phyloP scores from a whole-genome alignment of 495 filamentous ascomycete species.

The Cetradonia linearis region DNA sequence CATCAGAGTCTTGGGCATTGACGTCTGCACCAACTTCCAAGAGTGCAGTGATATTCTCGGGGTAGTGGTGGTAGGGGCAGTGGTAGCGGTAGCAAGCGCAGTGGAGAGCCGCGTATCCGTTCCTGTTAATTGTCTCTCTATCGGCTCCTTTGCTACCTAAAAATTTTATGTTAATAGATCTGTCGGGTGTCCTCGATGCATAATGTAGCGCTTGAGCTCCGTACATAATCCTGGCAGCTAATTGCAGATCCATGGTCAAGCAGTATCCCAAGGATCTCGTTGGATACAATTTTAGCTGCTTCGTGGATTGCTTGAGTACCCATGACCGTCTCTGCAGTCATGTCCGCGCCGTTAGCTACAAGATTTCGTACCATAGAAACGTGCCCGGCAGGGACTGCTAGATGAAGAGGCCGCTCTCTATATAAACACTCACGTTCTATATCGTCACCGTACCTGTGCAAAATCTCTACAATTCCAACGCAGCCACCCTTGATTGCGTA shows the following conservation, averaged over 20 bases:
- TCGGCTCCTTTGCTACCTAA: constrained; percentile 6
- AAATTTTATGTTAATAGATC: neutral
- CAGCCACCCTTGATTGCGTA: neutral
- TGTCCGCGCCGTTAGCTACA: neutral
- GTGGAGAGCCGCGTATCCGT: neutral
- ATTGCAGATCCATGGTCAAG: neutral
- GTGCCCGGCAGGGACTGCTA: neutral
- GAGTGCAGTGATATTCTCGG: constrained; percentile 1
- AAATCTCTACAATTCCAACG: neutral
- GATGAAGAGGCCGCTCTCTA: neutral
- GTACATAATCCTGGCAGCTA: neutral
- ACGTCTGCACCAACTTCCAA: constrained; percentile 2
- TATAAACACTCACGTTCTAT: neutral
- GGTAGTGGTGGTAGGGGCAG: too few relatives aligned
- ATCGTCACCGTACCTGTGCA: neutral
- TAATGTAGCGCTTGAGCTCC: constrained; percentile 1
- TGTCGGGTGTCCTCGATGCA: neutral
- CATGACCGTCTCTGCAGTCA: neutral
- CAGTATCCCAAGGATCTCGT: neutral
- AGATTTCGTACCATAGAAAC: neutral
- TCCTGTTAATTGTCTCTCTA: neutral
- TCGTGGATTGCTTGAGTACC: neutral
- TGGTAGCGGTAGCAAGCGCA: neutral
- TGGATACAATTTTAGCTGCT: neutral
- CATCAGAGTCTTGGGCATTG: neutral